Conservation (phyloP, 2,329 filamentous ascomycete genomes). For the Ceratocystiopsis minuta region DNA sequence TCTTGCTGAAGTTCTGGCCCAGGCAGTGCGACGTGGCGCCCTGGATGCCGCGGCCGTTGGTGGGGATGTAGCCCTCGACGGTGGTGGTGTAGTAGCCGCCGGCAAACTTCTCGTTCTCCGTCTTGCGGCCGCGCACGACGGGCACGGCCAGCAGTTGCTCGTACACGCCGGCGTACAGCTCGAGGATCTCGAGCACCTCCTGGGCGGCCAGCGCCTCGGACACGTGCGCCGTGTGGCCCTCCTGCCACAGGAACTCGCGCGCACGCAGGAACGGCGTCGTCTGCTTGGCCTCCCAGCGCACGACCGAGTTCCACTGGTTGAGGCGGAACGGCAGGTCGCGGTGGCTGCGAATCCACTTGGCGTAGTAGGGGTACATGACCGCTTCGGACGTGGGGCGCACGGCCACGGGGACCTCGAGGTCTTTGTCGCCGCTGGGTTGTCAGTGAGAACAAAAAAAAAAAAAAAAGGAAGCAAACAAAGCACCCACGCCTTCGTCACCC, state of each 20-base stretch:
- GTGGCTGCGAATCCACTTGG: slow-evolving; percentile 93
- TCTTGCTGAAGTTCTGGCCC: slow-evolving; percentile 96
- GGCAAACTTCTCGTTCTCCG: slow-evolving; percentile 95
- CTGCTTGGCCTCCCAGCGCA: slow-evolving; percentile 96
- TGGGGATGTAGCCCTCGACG: slow-evolving; percentile 89
- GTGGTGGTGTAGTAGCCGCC: slow-evolving; percentile 95
- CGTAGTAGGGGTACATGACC: slow-evolving; percentile 91
- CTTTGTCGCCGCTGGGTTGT: slow-evolving; percentile 56
- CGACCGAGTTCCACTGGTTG: slow-evolving; percentile 85
- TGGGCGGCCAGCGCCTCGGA: slow-evolving; percentile 63
- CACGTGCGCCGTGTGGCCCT: slow-evolving; percentile 80
- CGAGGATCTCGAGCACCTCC: slow-evolving; percentile 84
- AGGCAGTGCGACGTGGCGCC: slow-evolving; percentile 87
- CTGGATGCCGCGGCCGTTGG: slow-evolving; percentile 91
- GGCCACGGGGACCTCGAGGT: slow-evolving; percentile 64
- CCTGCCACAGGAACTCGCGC: slow-evolving; percentile 95
- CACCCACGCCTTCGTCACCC: slow-evolving; percentile 64
- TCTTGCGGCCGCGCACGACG: slow-evolving; percentile 86
- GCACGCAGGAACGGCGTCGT: slow-evolving; percentile 74
- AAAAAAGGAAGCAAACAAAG: slow-evolving; percentile 7
- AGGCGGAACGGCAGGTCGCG: slow-evolving; percentile 83
- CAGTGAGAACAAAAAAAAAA: slow-evolving; percentile 3
- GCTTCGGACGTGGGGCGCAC: slow-evolving; percentile 53
- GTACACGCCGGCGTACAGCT: slow-evolving; percentile 83
- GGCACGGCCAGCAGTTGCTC: slow-evolving; percentile 87